Conservation (phyloP, 345 rosid species). For the Isatis tinctoria region DNA sequence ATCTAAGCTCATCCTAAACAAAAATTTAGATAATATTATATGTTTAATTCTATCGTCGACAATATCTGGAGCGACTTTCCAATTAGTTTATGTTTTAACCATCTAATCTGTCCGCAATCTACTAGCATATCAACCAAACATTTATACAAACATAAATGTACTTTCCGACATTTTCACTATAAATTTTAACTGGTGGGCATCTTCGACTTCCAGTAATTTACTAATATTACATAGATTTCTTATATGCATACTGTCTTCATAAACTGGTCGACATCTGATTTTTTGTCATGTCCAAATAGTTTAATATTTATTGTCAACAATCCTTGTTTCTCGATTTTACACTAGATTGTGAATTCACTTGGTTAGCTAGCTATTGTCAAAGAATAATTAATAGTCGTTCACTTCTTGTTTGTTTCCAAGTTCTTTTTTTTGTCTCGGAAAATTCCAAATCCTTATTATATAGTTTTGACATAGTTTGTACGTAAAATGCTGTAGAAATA, state of each 20-base stretch:
- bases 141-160: not conserved
- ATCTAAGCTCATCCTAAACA: constrained; percentile 16
- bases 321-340: not conserved
- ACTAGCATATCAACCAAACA: constrained; percentile 1
- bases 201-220: not conserved
- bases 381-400: constrained; percentile 14
- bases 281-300: not conserved
- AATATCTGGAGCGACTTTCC: not conserved
- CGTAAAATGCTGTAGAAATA: not conserved
- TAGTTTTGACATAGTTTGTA: constrained; percentile 10
- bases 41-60: not conserved
- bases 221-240: not conserved
- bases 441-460: constrained; percentile 16
- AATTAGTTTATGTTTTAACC: not conserved
- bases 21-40: not conserved
- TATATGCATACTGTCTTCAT: not conserved
- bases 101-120: not conserved
- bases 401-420: constrained; percentile 18
- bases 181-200: not conserved
- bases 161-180: not conserved
- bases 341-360: constrained; percentile 16
- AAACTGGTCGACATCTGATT: not conserved
- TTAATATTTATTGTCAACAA: not conserved
- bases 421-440: not conserved
- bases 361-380: constrained; percentile 27